These are phyloP conservation scores for Scleromitrula shiraiana DNA, from an alignment of 2,329 filamentous ascomycete species.

Conservation along the genomic window DNA sequence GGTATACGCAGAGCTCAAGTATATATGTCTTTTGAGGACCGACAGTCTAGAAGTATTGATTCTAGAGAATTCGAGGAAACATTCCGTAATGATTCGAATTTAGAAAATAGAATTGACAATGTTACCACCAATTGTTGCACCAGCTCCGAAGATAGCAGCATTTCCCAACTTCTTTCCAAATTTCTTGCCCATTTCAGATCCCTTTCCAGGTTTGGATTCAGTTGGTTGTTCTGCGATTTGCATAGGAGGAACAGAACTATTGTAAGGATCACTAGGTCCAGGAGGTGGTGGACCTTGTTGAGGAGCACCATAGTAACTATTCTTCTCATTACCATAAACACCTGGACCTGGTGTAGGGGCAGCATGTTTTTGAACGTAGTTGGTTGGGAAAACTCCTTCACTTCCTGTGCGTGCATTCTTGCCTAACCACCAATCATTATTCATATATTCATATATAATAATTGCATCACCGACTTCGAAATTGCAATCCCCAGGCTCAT, in stretches of 20 bases:
- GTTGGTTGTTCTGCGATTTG: conserved; percentile 53
- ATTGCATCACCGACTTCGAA: conserved; percentile 76
- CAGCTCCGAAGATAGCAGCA: conserved; percentile 81
- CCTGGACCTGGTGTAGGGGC: conserved; percentile 21
- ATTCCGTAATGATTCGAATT: background rate
- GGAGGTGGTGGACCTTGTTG: conserved; percentile 31
- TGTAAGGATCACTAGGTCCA: conserved; percentile 53
- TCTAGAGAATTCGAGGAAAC: background rate
- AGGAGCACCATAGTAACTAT: conserved; percentile 12
- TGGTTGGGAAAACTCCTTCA: conserved; percentile 93
- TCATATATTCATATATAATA: conserved; percentile 84
- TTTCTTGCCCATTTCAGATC: conserved; percentile 74
- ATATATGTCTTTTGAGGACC: background rate
- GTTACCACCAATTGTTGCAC: conserved; percentile 82
- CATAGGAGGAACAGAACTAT: conserved; percentile 64
- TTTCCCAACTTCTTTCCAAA: conserved; percentile 90
- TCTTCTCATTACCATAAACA: conserved; percentile 25
- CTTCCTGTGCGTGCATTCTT: conserved; percentile 72
- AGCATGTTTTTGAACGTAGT: conserved; percentile 67
- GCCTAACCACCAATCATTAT: conserved; percentile 95
- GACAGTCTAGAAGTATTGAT: background rate
- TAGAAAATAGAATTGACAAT: conserved; percentile 89
- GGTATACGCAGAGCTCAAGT: background rate
- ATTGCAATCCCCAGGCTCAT: conserved; percentile 69
- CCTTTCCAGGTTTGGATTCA: conserved; percentile 37